Conservation (phyloP, 2,329 filamentous ascomycete species). For the Sporothrix inflata region DNA sequence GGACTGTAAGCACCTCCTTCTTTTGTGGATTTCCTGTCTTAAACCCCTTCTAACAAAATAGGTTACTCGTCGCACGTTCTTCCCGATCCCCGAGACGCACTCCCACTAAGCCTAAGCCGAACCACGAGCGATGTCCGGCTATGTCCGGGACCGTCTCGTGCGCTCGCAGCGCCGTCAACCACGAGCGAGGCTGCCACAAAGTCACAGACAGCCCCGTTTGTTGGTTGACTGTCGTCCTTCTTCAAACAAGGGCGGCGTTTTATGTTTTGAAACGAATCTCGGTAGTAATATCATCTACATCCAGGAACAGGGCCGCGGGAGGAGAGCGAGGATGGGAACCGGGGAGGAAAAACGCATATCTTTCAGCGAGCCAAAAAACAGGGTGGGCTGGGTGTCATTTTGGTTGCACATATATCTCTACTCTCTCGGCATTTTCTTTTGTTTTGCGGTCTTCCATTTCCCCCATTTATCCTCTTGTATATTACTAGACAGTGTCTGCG, state of each 20-base stretch:
- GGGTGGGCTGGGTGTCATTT: background rate
- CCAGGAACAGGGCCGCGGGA: background rate
- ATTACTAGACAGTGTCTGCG: slow-evolving; percentile 25
- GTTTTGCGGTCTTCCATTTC: background rate
- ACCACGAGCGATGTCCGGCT: background rate
- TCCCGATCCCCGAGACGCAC: slow-evolving; percentile 32
- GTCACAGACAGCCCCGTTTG: background rate
- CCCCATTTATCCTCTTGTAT: slow-evolving; percentile 1
- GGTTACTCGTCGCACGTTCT: slow-evolving; percentile 37
- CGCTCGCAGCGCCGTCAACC: background rate
- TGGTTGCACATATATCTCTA: slow-evolving; percentile 29
- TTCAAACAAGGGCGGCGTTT: background rate
- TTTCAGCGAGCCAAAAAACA: slow-evolving; percentile 22
- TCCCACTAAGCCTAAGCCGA: background rate
- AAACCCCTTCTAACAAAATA: background rate
- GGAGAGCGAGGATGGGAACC: background rate
- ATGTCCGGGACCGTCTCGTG: background rate
- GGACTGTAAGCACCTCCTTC: slow-evolving; percentile 72
- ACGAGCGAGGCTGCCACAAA: background rate
- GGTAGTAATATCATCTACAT: slow-evolving; percentile 6
- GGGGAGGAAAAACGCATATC: slow-evolving; percentile 19
- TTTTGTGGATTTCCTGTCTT: background rate
- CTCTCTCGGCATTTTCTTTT: slow-evolving; percentile 26
- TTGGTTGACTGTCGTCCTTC: background rate
- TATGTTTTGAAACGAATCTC: slow-evolving; percentile 15